Conservation (phyloP, 2,329 filamentous ascomycete genomes). For the Leptographium flavum region DNA sequence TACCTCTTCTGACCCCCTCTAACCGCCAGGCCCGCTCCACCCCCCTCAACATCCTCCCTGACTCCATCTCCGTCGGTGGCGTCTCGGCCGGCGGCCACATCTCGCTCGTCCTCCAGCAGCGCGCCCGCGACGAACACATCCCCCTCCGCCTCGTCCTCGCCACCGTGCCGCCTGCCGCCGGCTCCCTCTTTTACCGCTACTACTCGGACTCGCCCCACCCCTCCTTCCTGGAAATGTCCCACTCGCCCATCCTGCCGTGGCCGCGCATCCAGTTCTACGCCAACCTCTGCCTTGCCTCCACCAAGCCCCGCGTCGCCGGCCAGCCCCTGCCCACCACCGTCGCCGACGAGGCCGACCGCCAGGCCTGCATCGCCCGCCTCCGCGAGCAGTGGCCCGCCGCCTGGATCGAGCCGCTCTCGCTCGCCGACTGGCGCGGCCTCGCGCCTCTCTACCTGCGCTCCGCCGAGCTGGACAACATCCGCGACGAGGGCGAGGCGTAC, state of each 20-base stretch:
- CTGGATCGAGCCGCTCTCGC: too few species aligned
- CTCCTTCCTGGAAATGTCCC: conserved; percentile 11
- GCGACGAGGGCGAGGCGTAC: conserved; percentile 11
- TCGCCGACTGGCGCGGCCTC: too few species aligned
- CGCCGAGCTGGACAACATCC: conserved; percentile 5
- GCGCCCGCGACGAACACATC: conserved; percentile 22
- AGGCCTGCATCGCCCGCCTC: too few species aligned
- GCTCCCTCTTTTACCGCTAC: conserved; percentile 15
- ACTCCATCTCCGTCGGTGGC: conserved; percentile 23
- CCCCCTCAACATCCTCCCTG: conserved; percentile 17
- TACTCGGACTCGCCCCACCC: conserved; percentile 20
- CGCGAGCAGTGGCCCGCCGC: too few species aligned
- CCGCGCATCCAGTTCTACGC: conserved; percentile 23
- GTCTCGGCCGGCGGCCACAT: conserved; percentile 32
- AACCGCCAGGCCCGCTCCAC: conserved; percentile 16
- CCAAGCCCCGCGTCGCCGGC: too few species aligned
- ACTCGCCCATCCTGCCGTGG: conserved; percentile 30
- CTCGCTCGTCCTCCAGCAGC: conserved; percentile 20
- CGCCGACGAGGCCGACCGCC: too few species aligned
- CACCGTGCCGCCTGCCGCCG: conserved; percentile 17
- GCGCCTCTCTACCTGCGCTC: conserved; percentile 1
- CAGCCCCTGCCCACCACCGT: too few species aligned
- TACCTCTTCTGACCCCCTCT: not conserved
- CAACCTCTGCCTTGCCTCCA: too few species aligned
- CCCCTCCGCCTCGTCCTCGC: conserved; percentile 21